Evolutionary conservation across 345 rosid genomes (phyloP).

Genomic region (Chamaenerion angustifolium): DNA sequence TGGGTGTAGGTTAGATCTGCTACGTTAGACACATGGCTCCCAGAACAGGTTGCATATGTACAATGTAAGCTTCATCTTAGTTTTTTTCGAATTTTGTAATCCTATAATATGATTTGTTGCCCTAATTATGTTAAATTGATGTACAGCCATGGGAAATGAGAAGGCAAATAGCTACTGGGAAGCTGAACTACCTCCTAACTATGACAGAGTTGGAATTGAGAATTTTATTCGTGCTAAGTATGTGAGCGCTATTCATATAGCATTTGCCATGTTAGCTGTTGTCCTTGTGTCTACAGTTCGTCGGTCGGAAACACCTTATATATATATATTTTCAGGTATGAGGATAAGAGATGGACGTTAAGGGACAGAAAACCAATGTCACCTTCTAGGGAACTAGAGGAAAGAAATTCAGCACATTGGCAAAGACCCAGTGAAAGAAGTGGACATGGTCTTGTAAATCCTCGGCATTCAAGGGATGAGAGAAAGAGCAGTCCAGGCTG

Average conservation of each 20-base stretch:
- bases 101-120: background rate
- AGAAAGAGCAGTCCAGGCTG: slow-evolving; percentile 34
- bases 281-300: no score
- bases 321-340: slow-evolving; percentile 38
- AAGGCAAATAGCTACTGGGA: slow-evolving; percentile 84
- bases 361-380: slow-evolving; percentile 55
- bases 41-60: slow-evolving; percentile 74
- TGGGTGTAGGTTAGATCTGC: slow-evolving; percentile 69
- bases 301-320: slow-evolving; percentile 1
- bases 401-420: slow-evolving; percentile 24
- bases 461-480: slow-evolving; percentile 51
- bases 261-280: background rate
- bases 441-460: slow-evolving; percentile 24
- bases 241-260: slow-evolving; percentile 8
- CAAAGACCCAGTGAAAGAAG: slow-evolving; percentile 48
- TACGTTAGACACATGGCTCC: slow-evolving; percentile 97
- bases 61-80: slow-evolving; percentile 42
- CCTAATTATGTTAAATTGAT: background rate
- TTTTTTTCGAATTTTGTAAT: background rate
- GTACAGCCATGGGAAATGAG: slow-evolving; percentile 68
- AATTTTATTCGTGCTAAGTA: slow-evolving; percentile 86
- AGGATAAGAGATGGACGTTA: slow-evolving; percentile 80
- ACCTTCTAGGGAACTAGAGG: slow-evolving; percentile 58
- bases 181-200: slow-evolving; percentile 72
- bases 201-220: slow-evolving; percentile 61